These are phyloP conservation scores for Perkinsus olseni DNA, from an alignment of 169 alveolate genomes.

Conservation along the genomic window DNA sequence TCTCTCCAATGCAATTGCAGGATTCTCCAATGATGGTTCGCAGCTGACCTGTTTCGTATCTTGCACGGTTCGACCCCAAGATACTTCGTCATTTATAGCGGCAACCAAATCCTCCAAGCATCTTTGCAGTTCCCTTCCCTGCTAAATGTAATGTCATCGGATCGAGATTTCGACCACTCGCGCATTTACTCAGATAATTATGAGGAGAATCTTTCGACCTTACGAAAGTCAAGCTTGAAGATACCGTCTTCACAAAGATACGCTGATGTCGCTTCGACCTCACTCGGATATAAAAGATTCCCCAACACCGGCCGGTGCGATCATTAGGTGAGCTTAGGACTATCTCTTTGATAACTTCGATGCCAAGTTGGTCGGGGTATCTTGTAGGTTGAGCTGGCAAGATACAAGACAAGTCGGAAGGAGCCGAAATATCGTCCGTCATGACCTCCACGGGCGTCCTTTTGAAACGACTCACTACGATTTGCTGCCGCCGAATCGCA, in stretches of 20 bases:
- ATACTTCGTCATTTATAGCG: background rate
- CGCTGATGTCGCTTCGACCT: background rate
- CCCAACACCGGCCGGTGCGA: background rate
- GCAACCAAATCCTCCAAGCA: background rate
- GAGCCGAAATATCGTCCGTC: background rate
- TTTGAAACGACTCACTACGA: background rate
- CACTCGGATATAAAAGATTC: background rate
- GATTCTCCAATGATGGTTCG: background rate
- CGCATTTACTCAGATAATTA: background rate
- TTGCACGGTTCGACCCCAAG: background rate
- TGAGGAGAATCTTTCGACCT: background rate
- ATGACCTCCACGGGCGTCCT: background rate
- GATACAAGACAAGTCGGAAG: background rate
- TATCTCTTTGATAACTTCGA: background rate
- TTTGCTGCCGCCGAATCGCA: background rate
- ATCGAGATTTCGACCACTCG: background rate
- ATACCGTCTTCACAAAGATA: background rate
- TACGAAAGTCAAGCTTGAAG: background rate
- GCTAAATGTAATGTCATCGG: background rate
- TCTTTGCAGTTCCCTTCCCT: background rate
- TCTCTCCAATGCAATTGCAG: background rate
- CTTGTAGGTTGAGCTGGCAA: background rate
- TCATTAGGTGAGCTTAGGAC: background rate
- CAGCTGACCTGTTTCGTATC: background rate
- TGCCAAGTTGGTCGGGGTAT: background rate